A percentile compares a stretch with the other conserved stretches of the same genome.
phyloP scores from a whole-genome alignment of 768 basidiomycete genomes.

The Podaxis sp. region DNA sequence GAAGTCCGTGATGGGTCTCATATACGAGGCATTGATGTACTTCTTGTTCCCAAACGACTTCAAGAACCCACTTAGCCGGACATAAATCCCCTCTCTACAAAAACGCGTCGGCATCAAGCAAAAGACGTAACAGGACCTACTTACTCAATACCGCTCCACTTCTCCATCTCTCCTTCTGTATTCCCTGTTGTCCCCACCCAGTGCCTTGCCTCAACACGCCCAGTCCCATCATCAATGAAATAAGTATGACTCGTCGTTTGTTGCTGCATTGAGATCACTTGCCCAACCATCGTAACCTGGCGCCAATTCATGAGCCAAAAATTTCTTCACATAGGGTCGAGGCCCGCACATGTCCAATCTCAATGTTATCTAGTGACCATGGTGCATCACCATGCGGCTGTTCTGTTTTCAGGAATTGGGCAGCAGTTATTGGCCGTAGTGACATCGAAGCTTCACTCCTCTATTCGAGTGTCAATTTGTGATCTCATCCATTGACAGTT shows the following conservation, averaged over 20 bases:
- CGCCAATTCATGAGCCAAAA: not conserved
- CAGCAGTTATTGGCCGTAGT: conserved; percentile 68
- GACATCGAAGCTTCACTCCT: conserved; percentile 35
- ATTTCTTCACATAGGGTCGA: not conserved
- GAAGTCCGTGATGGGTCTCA: conserved; percentile 62
- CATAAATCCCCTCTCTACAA: conserved; percentile 67
- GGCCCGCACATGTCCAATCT: conserved; percentile 67
- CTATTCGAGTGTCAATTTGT: conserved; percentile 15
- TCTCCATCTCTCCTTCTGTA: conserved; percentile 48
- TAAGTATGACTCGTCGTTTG: conserved; percentile 83
- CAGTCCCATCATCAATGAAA: conserved; percentile 83
- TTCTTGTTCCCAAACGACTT: conserved; percentile 79
- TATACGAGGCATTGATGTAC: conserved; percentile 75
- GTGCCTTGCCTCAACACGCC: conserved; percentile 67
- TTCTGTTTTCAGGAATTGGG: conserved; percentile 69
- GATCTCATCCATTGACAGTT: not conserved
- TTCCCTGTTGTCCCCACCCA: conserved; percentile 65
- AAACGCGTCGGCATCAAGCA: not conserved
- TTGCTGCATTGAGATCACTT: conserved; percentile 60
- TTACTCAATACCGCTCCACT: conserved; percentile 44
- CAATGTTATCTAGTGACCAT: conserved; percentile 76
- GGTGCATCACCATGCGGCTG: conserved; percentile 88
- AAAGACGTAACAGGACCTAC: conserved; percentile 9
- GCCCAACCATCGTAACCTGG: conserved; percentile 27
- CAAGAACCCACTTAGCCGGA: conserved; percentile 76